Evolutionary conservation across 78 protist species (phyloP).

Genomic region (Cavenderia fasciculata): DNA sequence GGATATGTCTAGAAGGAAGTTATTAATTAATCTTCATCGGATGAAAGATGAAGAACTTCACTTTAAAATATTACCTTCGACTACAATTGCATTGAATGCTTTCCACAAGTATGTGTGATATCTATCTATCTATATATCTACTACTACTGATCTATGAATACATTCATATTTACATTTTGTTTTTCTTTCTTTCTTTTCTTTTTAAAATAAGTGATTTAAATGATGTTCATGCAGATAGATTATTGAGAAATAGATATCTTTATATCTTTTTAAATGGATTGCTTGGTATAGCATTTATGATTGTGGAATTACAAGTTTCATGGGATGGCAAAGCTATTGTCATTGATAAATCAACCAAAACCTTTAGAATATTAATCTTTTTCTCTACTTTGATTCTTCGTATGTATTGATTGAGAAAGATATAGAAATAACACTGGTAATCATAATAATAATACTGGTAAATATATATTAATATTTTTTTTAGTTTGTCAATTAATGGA

Average conservation of each 20-base stretch:
- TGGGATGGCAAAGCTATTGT: constrained; percentile 15
- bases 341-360: constrained; percentile 16
- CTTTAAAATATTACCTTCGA: neutral
- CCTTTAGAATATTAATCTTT: constrained; percentile 25
- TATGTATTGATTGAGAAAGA: neutral
- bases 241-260: constrained; percentile 16
- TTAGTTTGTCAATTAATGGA: constrained; percentile 49
- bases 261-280: constrained; percentile 44
- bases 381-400: constrained; percentile 3
- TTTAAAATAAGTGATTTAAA: constrained; percentile 2
- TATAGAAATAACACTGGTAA: neutral
- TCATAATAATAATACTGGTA: neutral
- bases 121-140: no score
- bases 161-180: no score
- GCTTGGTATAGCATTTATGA: constrained; percentile 46
- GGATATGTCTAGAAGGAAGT: constrained; percentile 44
- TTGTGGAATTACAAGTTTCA: constrained; percentile 32
- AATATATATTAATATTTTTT: neutral
- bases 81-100: no score
- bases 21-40: constrained; percentile 24
- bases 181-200: no score
- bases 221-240: constrained; percentile 9
- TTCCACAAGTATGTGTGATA: no score
- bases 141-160: no score
- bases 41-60: constrained; percentile 45